These are phyloP conservation scores for Parasarocladium wereldwijsianum DNA, from an alignment of 2,329 filamentous ascomycete species.

Conservation along the genomic window DNA sequence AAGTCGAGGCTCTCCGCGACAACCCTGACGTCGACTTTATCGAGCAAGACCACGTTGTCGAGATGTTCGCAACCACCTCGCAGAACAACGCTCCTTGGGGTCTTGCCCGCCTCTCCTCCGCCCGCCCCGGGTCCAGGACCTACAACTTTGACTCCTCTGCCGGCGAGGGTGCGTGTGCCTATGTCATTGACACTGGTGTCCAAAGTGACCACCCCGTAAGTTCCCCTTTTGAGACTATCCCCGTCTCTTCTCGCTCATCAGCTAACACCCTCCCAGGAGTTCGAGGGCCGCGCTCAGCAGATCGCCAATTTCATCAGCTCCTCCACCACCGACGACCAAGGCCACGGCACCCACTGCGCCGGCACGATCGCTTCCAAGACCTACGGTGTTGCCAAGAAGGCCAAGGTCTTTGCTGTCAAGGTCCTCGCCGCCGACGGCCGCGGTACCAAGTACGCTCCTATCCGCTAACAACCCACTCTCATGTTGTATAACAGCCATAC, in stretches of 20 bases:
- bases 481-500: no score
- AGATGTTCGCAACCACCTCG: constrained; percentile 16
- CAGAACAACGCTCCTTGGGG: constrained; percentile 22
- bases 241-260: neutral
- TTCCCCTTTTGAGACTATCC: neutral
- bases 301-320: constrained; percentile 16
- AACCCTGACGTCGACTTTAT: constrained; percentile 15
- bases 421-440: constrained; percentile 25
- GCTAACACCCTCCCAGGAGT: constrained; percentile 11
- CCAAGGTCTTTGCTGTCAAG: constrained; percentile 35
- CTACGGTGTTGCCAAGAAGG: constrained; percentile 42
- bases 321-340: constrained; percentile 31
- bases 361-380: constrained; percentile 41
- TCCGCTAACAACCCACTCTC: neutral
- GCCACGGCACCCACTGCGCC: constrained; percentile 41
- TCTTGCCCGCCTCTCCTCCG: constrained; percentile 17
- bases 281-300: constrained; percentile 20
- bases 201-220: constrained; percentile 15
- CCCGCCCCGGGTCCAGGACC: constrained; percentile 8
- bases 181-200: constrained; percentile 27
- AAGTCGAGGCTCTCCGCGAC: constrained; percentile 8
- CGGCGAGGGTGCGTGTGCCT: constrained; percentile 20
- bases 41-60: constrained; percentile 19
- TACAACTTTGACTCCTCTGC: constrained; percentile 18
- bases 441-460: constrained; percentile 5